Percentiles rank a stretch among this genome's conserved stretches.
Evolutionary conservation across 2,329 filamentous ascomycete species (phyloP).

Genomic region (Neofusicoccum ribis): DNA sequence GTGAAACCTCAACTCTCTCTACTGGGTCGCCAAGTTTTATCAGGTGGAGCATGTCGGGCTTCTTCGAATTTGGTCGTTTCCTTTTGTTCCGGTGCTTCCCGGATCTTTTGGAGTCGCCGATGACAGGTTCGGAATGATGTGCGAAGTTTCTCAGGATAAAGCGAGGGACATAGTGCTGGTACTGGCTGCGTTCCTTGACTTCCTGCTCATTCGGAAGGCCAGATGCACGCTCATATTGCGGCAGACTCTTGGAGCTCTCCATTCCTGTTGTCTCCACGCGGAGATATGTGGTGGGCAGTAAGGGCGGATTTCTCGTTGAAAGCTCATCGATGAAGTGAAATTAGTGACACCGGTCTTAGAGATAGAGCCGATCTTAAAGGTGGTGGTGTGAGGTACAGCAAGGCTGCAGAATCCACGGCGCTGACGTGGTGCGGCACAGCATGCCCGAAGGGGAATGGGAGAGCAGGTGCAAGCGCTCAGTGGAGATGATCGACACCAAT

Average conservation of each 20-base stretch:
- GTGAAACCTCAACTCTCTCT: constrained; percentile 22
- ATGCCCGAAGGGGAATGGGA: not conserved
- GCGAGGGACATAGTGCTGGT: constrained; percentile 39
- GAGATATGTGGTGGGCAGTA: too few species aligned
- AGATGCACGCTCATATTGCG: too few species aligned
- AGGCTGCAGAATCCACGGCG: not conserved
- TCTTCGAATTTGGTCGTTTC: not conserved
- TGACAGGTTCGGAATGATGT: constrained; percentile 21
- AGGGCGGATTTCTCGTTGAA: too few species aligned
- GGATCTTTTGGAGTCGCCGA: not conserved
- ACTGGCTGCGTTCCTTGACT: constrained; percentile 21
- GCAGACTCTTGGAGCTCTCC: too few species aligned
- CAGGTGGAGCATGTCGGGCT: not conserved
- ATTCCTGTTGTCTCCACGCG: too few species aligned
- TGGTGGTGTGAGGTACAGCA: not conserved
- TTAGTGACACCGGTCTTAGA: too few species aligned
- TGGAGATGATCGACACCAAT: not conserved
- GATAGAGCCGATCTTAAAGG: not conserved
- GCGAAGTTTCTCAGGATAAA: constrained; percentile 39
- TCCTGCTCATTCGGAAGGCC: not conserved
- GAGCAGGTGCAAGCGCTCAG: not conserved
- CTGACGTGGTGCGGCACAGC: not conserved
- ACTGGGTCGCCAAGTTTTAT: not conserved
- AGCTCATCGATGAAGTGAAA: too few species aligned
- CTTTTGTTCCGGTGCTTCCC: not conserved